These are phyloP conservation scores for Rhizopogon roseolus DNA, from an alignment of 768 basidiomycete genomes.

Conservation along the genomic window DNA sequence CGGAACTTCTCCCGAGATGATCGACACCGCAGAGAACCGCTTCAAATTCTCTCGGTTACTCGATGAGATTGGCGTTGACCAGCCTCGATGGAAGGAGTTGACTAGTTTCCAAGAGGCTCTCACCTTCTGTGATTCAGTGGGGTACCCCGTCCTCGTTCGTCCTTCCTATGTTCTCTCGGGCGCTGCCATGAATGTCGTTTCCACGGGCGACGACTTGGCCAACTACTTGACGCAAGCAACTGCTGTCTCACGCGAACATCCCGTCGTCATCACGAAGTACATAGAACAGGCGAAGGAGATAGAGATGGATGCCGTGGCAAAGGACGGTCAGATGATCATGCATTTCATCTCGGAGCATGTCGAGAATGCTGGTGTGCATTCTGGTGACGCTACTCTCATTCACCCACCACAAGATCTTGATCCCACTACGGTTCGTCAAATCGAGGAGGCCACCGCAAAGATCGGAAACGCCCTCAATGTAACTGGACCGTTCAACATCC, in stretches of 20 bases:
- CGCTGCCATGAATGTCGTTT: slow-evolving; percentile 99
- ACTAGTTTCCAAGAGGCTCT: slow-evolving; percentile 86
- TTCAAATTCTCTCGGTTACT: slow-evolving; percentile 99
- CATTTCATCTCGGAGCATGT: slow-evolving; percentile 99
- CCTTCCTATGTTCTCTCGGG: slow-evolving; percentile 99
- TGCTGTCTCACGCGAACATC: slow-evolving; percentile 92
- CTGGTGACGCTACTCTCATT: slow-evolving; percentile 96
- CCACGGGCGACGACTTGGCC: slow-evolving; percentile 82
- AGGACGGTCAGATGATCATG: slow-evolving; percentile 98
- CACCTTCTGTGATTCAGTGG: slow-evolving; percentile 87
- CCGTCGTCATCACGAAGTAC: slow-evolving; percentile 98
- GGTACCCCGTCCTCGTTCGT: slow-evolving; percentile 93
- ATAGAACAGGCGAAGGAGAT: slow-evolving; percentile 99
- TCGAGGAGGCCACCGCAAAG: slow-evolving; percentile 95
- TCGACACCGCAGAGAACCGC: slow-evolving; percentile 97
- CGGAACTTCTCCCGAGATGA: slow-evolving; percentile 99
- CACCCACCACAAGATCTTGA: slow-evolving; percentile 98
- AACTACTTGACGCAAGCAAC: slow-evolving; percentile 94
- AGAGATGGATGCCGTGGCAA: slow-evolving; percentile 98
- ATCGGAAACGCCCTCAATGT: slow-evolving; percentile 98
- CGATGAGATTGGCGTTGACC: slow-evolving; percentile 98
- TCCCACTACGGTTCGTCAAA: slow-evolving; percentile 92
- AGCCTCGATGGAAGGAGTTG: slow-evolving; percentile 95
- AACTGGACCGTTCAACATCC: slow-evolving; percentile 98
- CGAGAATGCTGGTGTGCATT: slow-evolving; percentile 90